Evolutionary conservation across 306 rosid species (phyloP).

Genomic region (barrel medic (Medicago truncatula)): MtrunA17r5.0-ANR NC_053047.1:32890001-32890500

Average conservation of each 20-base stretch:
- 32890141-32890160: background rate
- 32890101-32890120: background rate
- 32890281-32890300: background rate
- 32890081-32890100: background rate
- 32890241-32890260: constrained; percentile 11
- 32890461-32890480: constrained; percentile 10
- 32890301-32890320: background rate
- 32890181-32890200: background rate
- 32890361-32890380: constrained; percentile 1
- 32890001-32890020: background rate
- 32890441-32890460: constrained; percentile 1
- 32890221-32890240: constrained; percentile 2
- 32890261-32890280: background rate
- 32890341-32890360: background rate
- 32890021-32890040: background rate
- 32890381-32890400: background rate
- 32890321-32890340: background rate
- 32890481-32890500: background rate
- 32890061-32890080: background rate
- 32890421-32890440: background rate
- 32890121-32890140: background rate
- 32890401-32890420: background rate
- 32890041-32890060: background rate
- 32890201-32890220: too few species aligned
- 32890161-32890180: background rate